Evolutionary conservation across 1,139 yeast species (phyloP).

Genomic region (Candida glucosophila): DNA sequence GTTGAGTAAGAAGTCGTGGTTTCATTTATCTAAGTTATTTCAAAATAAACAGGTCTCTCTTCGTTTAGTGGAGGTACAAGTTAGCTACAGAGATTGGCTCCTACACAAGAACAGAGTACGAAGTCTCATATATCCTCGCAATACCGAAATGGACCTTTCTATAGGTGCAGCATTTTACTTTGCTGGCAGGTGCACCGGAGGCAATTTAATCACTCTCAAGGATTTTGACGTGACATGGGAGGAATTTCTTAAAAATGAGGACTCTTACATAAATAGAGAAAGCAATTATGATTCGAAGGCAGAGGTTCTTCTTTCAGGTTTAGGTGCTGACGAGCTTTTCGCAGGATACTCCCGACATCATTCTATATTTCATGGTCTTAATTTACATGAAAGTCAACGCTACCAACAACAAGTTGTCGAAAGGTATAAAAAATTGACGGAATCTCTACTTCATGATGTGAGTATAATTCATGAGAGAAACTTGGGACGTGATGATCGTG

Average conservation of each 20-base stretch:
- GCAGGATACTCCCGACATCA: conserved; percentile 89
- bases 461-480: conserved; percentile 69
- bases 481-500: conserved; percentile 86
- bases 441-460: conserved; percentile 63
- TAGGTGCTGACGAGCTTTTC: conserved; percentile 95
- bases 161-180: conserved; percentile 93
- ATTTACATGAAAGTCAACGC: conserved; percentile 10
- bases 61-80: conserved; percentile 59
- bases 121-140: conserved; percentile 68
- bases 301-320: conserved; percentile 75
- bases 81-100: conserved; percentile 59
- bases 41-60: conserved; percentile 22
- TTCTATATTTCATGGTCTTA: conserved; percentile 29
- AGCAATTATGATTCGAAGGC: conserved; percentile 39
- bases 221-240: conserved; percentile 12
- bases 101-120: conserved; percentile 44
- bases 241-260: conserved; percentile 11
- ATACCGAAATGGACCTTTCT: conserved; percentile 91
- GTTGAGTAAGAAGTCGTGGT: conserved; percentile 59
- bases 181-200: conserved; percentile 55
- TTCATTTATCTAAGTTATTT: conserved; percentile 34
- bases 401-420: conserved; percentile 9
- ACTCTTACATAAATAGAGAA: conserved; percentile 4
- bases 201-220: conserved; percentile 19
- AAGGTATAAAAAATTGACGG: conserved; percentile 16